phyloP scores from a whole-genome alignment of 257 asterid species.

The Petrea volubilis region DNA sequence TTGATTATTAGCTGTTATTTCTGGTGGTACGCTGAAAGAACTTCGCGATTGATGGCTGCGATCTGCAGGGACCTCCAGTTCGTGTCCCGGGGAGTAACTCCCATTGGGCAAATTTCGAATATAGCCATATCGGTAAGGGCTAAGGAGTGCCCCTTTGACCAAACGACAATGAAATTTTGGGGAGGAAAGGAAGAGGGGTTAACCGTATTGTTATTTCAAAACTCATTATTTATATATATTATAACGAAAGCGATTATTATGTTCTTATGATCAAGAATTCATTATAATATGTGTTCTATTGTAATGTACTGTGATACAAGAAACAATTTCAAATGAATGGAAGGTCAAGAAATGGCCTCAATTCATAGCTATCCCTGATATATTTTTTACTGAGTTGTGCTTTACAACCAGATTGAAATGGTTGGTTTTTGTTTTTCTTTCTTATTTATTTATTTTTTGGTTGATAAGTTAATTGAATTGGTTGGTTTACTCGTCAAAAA shows the following conservation, averaged over 20 bases:
- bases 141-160: not conserved
- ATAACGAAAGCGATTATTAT: not conserved
- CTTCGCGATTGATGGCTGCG: not conserved
- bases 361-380: too few relatives aligned
- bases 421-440: too few relatives aligned
- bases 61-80: not conserved
- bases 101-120: not conserved
- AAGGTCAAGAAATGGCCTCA: too few relatives aligned
- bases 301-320: too few relatives aligned
- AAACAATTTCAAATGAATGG: too few relatives aligned
- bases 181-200: not conserved
- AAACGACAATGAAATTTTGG: not conserved
- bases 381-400: too few relatives aligned
- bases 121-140: not conserved
- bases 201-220: not conserved
- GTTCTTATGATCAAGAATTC: not conserved
- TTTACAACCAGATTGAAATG: too few relatives aligned
- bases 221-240: not conserved
- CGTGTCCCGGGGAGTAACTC: not conserved
- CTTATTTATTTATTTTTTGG: too few relatives aligned
- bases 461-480: too few relatives aligned
- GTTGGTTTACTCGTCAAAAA: too few relatives aligned
- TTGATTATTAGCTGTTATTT: constrained; percentile 10
- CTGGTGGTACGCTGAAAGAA: not conserved
- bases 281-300: too few relatives aligned